Conservation (phyloP, 768 basidiomycete genomes). For the Tricholoma terreum region DNA sequence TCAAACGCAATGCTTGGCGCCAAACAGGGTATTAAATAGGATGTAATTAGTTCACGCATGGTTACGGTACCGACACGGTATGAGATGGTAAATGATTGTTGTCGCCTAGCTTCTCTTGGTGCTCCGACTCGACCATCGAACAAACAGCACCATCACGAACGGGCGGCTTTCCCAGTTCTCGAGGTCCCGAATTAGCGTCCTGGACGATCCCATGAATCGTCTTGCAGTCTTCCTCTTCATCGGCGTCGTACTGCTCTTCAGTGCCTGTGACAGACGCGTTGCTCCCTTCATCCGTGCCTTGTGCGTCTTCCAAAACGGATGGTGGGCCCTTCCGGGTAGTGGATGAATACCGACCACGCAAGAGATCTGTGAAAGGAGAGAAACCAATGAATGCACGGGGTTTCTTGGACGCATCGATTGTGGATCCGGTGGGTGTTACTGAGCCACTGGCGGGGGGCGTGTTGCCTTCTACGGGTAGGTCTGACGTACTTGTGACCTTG, state of each 20-base stretch:
- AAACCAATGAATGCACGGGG: constrained; percentile 54
- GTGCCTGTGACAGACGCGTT: constrained; percentile 6
- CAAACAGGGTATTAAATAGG: background rate
- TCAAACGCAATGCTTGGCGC: background rate
- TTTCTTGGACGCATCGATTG: constrained; percentile 37
- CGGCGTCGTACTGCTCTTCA: constrained; percentile 16
- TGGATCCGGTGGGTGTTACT: constrained; percentile 51
- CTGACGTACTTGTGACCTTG: constrained; percentile 27
- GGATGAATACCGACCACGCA: constrained; percentile 60
- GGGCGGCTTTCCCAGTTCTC: constrained; percentile 3
- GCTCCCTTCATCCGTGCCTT: constrained; percentile 10
- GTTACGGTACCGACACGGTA: constrained; percentile 2
- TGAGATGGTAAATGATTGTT: constrained; percentile 3
- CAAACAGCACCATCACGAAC: background rate
- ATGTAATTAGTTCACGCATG: constrained; percentile 6
- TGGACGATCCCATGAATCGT: constrained; percentile 30
- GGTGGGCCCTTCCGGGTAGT: constrained; percentile 27
- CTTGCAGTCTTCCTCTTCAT: constrained; percentile 41
- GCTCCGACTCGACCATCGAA: background rate
- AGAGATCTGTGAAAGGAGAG: constrained; percentile 60
- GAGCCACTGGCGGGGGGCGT: constrained; percentile 53
- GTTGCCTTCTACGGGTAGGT: constrained; percentile 27
- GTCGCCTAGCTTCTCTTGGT: constrained; percentile 10
- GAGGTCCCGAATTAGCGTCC: background rate
- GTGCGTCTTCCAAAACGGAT: constrained; percentile 11